Evolutionary conservation across 176 grass and related monocot species (phyloP).

Genomic region (Poa annua): DNA sequence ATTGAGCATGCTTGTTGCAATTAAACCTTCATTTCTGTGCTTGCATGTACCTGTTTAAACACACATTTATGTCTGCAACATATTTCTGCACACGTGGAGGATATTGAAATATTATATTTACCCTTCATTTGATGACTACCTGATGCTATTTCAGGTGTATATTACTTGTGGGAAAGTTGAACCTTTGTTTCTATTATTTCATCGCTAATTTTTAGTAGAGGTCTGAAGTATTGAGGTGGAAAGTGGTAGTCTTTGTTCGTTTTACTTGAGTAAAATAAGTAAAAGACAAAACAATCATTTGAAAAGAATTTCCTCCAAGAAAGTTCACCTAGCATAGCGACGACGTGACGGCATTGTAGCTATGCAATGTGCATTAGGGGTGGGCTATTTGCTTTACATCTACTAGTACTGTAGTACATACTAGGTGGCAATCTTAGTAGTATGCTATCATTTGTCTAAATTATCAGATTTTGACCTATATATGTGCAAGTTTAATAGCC

Average conservation of each 20-base stretch:
- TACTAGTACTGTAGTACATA: not conserved
- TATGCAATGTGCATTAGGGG: not conserved
- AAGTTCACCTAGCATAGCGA: slow-evolving; percentile 26
- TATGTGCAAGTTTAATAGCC: not conserved
- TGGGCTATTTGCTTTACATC: not conserved
- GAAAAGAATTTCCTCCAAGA: not conserved
- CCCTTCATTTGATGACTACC: not conserved
- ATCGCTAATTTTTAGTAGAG: not conserved
- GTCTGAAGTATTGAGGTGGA: not conserved
- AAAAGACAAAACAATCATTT: slow-evolving; percentile 1
- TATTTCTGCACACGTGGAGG: not conserved
- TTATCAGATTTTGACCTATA: slow-evolving; percentile 11
- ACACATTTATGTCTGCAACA: slow-evolving; percentile 10
- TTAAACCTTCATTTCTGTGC: not conserved
- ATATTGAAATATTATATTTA: slow-evolving; percentile 11
- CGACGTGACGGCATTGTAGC: slow-evolving; percentile 1
- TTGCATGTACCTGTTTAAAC: slow-evolving; percentile 7
- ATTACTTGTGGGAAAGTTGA: slow-evolving; percentile 6
- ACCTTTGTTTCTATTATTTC: slow-evolving; percentile 6
- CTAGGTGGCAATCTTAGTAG: not conserved
- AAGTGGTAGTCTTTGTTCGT: not conserved
- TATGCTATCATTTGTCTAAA: not conserved
- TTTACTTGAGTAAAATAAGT: not conserved
- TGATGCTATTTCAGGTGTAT: slow-evolving; percentile 1
- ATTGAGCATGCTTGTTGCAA: not conserved